Conservation (phyloP, 2,329 filamentous ascomycete genomes). For the Stachybotrys chartarum region DNA sequence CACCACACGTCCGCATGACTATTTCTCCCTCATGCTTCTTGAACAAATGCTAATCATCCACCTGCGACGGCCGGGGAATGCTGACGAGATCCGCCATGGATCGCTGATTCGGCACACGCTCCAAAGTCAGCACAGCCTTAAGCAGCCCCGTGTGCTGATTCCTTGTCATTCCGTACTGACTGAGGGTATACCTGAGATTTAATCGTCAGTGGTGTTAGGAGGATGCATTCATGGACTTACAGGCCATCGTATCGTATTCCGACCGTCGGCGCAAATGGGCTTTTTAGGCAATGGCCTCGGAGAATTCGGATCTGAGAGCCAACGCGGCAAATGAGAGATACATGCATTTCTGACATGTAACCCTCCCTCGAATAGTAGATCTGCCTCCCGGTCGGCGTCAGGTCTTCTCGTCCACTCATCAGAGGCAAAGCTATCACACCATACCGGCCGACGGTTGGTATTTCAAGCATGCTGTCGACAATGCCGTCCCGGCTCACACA, state of each 20-base stretch:
- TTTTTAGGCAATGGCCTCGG: conserved; percentile 41
- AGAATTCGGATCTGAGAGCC: conserved; percentile 45
- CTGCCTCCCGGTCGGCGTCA: conserved; percentile 17
- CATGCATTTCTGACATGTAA: conserved; percentile 35
- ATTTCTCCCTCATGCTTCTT: conserved; percentile 37
- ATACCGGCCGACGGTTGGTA: conserved; percentile 37
- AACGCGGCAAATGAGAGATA: conserved; percentile 40
- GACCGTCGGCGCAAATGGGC: conserved; percentile 40
- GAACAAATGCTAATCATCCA: conserved; percentile 49
- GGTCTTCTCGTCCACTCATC: conserved; percentile 42
- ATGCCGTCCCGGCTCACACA: conserved; percentile 51
- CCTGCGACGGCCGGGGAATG: conserved; percentile 45
- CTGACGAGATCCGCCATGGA: conserved; percentile 32
- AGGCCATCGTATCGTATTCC: conserved; percentile 52
- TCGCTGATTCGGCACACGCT: conserved; percentile 33
- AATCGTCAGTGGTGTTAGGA: too few species aligned
- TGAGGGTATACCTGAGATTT: conserved; percentile 37
- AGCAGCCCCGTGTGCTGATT: conserved; percentile 31
- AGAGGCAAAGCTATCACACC: conserved; percentile 41
- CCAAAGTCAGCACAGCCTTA: conserved; percentile 37
- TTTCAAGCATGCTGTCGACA: conserved; percentile 35
- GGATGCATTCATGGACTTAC: conserved; percentile 26
- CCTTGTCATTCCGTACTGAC: conserved; percentile 37
- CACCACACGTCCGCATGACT: conserved; percentile 30
- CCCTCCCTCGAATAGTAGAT: conserved; percentile 40